Conservation (phyloP, 345 rosid species). For the Cochlearia excelsa region DNA sequence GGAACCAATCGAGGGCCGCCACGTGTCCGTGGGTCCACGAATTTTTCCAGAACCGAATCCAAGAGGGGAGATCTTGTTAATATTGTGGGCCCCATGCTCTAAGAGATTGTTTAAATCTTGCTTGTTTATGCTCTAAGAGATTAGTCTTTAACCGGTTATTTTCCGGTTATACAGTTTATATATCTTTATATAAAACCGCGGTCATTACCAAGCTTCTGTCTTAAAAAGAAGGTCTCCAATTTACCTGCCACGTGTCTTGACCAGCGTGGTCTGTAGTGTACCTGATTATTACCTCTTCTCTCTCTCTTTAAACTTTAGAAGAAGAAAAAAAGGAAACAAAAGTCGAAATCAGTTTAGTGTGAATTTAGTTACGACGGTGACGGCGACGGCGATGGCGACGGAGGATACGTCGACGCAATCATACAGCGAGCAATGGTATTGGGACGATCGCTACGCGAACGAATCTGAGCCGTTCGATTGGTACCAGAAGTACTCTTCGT, state of each 20-base stretch:
- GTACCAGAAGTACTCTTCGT: constrained; percentile 79
- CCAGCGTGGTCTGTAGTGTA: constrained; percentile 20
- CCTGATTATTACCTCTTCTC: not conserved
- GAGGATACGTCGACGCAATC: constrained; percentile 61
- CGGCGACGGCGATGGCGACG: constrained; percentile 24
- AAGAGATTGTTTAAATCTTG: too few relatives aligned
- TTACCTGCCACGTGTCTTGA: not conserved
- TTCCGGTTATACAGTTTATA: too few relatives aligned
- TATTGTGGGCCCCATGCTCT: too few relatives aligned
- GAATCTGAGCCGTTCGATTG: constrained; percentile 85
- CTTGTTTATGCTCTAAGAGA: too few relatives aligned
- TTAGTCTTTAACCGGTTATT: too few relatives aligned
- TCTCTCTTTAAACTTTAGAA: not conserved
- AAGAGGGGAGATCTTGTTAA: too few relatives aligned
- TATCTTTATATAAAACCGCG: too few relatives aligned
- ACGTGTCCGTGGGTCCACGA: too few relatives aligned
- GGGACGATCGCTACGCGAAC: constrained; percentile 76
- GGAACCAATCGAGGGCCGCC: too few relatives aligned
- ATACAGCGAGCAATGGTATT: constrained; percentile 80
- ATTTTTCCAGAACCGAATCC: too few relatives aligned
- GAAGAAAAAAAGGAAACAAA: not conserved
- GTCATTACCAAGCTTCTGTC: too few relatives aligned
- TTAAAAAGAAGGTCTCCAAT: too few relatives aligned
- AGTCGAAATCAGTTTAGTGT: constrained; percentile 10
- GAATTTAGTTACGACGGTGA: constrained; percentile 19